Evolutionary conservation across 352 stramenopile genomes (phyloP), one percentile per base, ranked within the genome.

Genomic region (Phytophthora kernoviae): DNA sequence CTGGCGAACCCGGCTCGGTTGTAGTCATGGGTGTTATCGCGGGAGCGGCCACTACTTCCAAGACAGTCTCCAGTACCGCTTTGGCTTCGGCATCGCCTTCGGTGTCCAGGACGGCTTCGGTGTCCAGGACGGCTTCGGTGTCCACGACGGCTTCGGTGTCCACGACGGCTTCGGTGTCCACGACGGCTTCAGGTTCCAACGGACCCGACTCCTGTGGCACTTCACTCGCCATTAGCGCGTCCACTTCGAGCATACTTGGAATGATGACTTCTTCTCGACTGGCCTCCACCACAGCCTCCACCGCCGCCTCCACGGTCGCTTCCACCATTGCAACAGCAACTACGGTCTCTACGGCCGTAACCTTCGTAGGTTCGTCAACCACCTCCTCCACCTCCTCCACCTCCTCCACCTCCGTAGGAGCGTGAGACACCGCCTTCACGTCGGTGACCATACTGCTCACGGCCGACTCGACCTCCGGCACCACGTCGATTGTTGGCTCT

Each of bases 101-200:
- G 12, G 8, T 12, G 9, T 9, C 37, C 37, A 43, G 6, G 9
- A 43, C 37, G 37, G 9, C 8, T 15, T 46, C 40, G n/a, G n/a
- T n/a, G n/a, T n/a, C n/a, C n/a, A n/a, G n/a, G n/a, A n/a, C 40
- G 27, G n/a, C 5, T 7, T 39, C 33, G 33, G 33, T 14, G 3
- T 39, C 33, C 33, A 15, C 33, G 33, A 17, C 33, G 33, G 14
- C 33, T 39, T 39, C 4, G 11, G 33, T 12, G 2, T 39, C 33
- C 33, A 43, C 39, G 49, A 24, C 37, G 30, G 36, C 49, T 39
- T 18, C n/a, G 7, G 40, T 21, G 2, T 57, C 49, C 45, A 18
- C 45, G n/a, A 17, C 26, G 43, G n/a, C 21, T 14, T 20, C 22
- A 27, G 32, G 7, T 26, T 43, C 27, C 30, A 27, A 27, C 45